Evolutionary conservation across 345 rosid species (phyloP).

Genomic region (Ceriops decandra): DNA sequence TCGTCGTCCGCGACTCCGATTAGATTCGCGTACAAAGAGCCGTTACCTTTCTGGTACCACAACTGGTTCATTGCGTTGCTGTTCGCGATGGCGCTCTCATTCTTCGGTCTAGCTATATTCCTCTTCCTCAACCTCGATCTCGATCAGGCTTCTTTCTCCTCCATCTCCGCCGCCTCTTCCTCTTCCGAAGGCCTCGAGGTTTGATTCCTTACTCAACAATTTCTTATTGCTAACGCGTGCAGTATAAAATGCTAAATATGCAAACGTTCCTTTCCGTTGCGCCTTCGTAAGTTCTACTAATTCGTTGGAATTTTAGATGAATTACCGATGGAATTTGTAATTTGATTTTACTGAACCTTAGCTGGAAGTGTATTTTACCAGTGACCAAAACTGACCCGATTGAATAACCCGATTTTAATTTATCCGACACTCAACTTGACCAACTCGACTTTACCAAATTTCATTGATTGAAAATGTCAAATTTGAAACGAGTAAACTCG

Average conservation of each 20-base stretch:
- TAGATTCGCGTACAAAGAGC: constrained; percentile 28
- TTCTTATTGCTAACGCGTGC: background rate
- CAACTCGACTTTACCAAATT: no score
- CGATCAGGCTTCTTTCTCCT: constrained; percentile 40
- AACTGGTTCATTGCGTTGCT: constrained; percentile 78
- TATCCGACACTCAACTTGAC: no score
- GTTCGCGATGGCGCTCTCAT: constrained; percentile 63
- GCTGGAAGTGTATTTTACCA: no score
- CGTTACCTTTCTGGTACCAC: constrained; percentile 69
- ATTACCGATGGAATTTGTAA: no score
- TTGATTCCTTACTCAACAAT: background rate
- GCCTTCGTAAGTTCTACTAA: no score
- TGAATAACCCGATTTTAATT: no score
- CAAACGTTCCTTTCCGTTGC: no score
- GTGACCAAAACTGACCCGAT: no score
- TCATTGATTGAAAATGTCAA: no score
- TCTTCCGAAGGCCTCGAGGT: constrained; percentile 73
- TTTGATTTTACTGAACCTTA: no score
- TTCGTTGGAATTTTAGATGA: no score
- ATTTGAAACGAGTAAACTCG: no score
- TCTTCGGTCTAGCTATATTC: constrained; percentile 62
- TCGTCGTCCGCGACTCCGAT: constrained; percentile 10
- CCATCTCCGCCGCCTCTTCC: constrained; percentile 53
- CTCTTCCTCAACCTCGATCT: constrained; percentile 61
- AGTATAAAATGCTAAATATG: background rate